A percentile compares a stretch with the other conserved stretches of the same genome.
phyloP scores from a whole-genome alignment of 2,329 filamentous ascomycete genomes.

The Onygenales sp. region DNA sequence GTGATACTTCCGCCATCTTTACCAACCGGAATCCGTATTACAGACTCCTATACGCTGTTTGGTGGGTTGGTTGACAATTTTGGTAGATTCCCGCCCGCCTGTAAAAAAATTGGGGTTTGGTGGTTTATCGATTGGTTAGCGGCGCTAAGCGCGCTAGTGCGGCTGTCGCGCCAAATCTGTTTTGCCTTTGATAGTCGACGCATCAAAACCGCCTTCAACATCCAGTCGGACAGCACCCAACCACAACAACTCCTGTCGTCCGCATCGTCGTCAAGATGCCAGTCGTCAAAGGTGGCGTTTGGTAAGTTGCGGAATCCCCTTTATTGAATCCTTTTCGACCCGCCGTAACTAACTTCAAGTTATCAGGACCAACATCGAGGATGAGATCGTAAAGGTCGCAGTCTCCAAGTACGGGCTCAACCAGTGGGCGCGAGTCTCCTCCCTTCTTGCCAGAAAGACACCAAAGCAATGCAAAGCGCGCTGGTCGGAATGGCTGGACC shows the following conservation, averaged over 20 bases:
- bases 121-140: slow-evolving; percentile 17
- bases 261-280: slow-evolving; percentile 40
- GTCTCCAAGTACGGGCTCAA: slow-evolving; percentile 93
- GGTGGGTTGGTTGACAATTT: slow-evolving; percentile 10
- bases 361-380: slow-evolving; percentile 57
- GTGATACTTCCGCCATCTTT: slow-evolving; percentile 25
- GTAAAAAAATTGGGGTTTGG: slow-evolving; percentile 2
- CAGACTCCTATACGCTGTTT: background rate
- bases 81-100: background rate
- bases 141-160: slow-evolving; percentile 16
- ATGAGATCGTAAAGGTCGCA: slow-evolving; percentile 94
- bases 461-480: slow-evolving; percentile 98
- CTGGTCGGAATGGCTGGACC: slow-evolving; percentile 98
- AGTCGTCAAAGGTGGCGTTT: slow-evolving; percentile 58
- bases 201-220: background rate
- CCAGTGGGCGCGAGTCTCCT: slow-evolving; percentile 97
- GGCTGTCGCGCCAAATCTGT: slow-evolving; percentile 16
- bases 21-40: background rate
- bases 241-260: background rate
- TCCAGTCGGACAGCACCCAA: background rate
- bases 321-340: slow-evolving; percentile 9
- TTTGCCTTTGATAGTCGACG: background rate
- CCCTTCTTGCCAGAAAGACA: slow-evolving; percentile 91
- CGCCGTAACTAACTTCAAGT: slow-evolving; percentile 9
- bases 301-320: slow-evolving; percentile 26